phyloP scores from a whole-genome alignment of 441 rosid genomes.

The Brassica balearica region DNA sequence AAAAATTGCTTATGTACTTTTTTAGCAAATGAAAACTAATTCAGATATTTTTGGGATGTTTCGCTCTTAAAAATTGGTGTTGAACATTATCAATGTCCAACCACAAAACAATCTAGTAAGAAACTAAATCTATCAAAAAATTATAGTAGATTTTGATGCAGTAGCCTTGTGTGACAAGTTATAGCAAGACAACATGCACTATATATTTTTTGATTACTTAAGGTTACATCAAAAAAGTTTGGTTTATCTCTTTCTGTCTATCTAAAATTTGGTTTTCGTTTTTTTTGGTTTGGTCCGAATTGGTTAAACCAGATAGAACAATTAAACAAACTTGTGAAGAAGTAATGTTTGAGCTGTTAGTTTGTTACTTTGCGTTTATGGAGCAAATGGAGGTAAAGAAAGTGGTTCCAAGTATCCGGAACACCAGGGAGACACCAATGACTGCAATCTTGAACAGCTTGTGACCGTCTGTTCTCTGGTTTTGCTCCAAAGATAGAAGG shows the following conservation, averaged over 20 bases:
- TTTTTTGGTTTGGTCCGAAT: background rate
- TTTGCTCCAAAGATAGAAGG: constrained; percentile 71
- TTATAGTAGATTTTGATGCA: background rate
- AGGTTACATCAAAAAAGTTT: background rate
- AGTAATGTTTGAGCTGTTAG: background rate
- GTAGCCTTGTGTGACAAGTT: background rate
- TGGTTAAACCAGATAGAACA: background rate
- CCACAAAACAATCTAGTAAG: background rate
- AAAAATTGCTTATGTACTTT: no score
- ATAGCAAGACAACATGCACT: background rate
- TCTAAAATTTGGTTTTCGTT: background rate
- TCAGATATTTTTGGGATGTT: no score
- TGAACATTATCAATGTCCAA: background rate
- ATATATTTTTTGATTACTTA: background rate
- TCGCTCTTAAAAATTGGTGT: no score
- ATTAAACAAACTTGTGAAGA: constrained; percentile 7
- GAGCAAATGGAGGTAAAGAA: constrained; percentile 72
- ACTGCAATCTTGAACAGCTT: constrained; percentile 72
- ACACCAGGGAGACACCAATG: constrained; percentile 87
- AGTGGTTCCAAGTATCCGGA: constrained; percentile 75
- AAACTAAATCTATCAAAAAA: background rate
- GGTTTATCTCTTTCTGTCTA: background rate
- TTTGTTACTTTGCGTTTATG: constrained; percentile 29
- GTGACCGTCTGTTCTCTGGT: constrained; percentile 45
- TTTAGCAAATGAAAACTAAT: no score